phyloP scores from a whole-genome alignment of 192 early-diverging fungal genomes.

The Coemansia sp. region DNA sequence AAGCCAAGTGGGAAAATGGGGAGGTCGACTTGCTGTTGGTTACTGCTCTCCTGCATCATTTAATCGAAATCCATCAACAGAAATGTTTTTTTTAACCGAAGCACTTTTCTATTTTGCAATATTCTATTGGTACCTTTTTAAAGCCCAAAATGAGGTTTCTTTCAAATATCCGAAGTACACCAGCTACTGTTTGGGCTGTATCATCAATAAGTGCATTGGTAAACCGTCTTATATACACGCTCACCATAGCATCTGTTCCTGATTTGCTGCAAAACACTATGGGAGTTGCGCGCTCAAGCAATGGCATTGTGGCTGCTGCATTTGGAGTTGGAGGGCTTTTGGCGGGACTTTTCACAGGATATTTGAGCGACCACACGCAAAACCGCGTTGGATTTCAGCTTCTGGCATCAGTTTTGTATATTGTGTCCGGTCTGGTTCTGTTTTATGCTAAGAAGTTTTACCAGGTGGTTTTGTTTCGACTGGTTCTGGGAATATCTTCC shows the following conservation, averaged over 20 bases:
- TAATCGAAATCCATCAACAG: constrained; percentile 4
- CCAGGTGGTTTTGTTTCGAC: constrained; percentile 37
- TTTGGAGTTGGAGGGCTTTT: constrained; percentile 48
- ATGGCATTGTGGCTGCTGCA: constrained; percentile 42
- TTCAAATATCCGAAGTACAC: constrained; percentile 31
- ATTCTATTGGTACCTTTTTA: not conserved
- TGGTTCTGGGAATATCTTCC: constrained; percentile 40
- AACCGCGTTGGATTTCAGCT: constrained; percentile 34
- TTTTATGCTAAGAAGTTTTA: constrained; percentile 35
- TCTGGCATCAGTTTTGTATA: constrained; percentile 25
- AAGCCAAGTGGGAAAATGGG: too few species aligned
- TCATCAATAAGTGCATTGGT: constrained; percentile 39
- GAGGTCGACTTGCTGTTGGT: not conserved
- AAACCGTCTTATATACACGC: constrained; percentile 47
- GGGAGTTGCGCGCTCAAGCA: constrained; percentile 36
- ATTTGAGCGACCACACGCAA: constrained; percentile 46
- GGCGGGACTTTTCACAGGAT: constrained; percentile 30
- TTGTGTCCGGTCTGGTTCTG: constrained; percentile 32
- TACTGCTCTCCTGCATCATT: constrained; percentile 4
- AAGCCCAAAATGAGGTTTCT: constrained; percentile 18
- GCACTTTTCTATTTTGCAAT: too few species aligned
- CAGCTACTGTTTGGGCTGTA: constrained; percentile 39
- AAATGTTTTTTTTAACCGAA: not conserved
- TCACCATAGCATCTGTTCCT: constrained; percentile 46
- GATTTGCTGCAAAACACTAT: constrained; percentile 37